Conservation (phyloP, 2,329 filamentous ascomycete genomes). For the Graphilbum sp. region DNA sequence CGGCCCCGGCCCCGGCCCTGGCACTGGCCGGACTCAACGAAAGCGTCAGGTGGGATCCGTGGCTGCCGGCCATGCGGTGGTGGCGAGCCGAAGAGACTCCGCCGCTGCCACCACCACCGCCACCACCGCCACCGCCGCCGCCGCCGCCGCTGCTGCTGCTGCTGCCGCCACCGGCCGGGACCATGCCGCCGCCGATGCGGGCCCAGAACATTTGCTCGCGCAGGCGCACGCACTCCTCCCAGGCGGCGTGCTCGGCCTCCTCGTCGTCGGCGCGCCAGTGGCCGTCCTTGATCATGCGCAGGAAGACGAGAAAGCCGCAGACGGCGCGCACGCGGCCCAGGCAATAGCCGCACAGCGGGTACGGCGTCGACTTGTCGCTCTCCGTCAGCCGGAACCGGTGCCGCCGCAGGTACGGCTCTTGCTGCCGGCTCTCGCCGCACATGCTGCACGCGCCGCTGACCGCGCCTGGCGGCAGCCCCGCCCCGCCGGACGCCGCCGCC, state of each 20-base stretch:
- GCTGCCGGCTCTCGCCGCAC: constrained; percentile 69
- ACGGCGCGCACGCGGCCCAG: constrained; percentile 68
- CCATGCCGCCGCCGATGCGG: constrained; percentile 75
- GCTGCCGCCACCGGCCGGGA: constrained; percentile 36
- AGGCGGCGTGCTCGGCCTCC: constrained; percentile 72
- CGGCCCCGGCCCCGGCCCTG: too few species aligned
- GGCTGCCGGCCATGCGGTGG: too few species aligned
- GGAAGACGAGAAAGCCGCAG: constrained; percentile 83
- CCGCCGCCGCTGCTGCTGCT: not conserved
- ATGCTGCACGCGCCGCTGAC: constrained; percentile 45
- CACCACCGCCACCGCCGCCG: constrained; percentile 2
- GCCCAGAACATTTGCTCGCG: constrained; percentile 97
- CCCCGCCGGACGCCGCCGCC: too few species aligned
- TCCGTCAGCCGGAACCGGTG: constrained; percentile 85
- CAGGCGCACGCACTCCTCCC: constrained; percentile 84
- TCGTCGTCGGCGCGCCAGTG: constrained; percentile 74
- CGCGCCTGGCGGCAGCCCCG: constrained; percentile 31
- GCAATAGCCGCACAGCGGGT: constrained; percentile 82
- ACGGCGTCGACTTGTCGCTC: constrained; percentile 69
- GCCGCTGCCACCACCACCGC: not conserved
- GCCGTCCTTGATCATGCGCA: constrained; percentile 82
- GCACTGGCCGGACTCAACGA: too few species aligned
- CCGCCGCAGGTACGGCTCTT: constrained; percentile 54
- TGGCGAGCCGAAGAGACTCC: too few species aligned
- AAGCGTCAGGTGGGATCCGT: too few species aligned